Base-by-base conservation (phyloP, 1,284 basidiomycete genomes). In the Apiotrichum sp. region DNA sequence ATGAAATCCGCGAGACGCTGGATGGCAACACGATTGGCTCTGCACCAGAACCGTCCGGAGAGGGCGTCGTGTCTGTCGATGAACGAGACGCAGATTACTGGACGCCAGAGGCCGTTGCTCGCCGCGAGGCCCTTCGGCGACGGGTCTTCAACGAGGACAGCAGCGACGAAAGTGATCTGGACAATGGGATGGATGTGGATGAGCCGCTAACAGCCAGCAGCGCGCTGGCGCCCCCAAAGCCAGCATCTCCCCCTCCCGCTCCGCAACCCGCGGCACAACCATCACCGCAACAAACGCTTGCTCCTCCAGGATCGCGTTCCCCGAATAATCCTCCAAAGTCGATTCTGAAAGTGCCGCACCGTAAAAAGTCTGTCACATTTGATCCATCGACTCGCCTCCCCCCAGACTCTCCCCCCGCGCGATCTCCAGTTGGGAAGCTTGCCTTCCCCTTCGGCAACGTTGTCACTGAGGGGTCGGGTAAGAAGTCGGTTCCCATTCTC, bases 351-450 rank as follows among this genome's bases (percentile, higher is more conserved):
- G 57, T 63, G 11, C 66, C 68, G 0, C 36, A 57, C 10, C 65
- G 66, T 3, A 74, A 73, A 51, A 74, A 74, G 59, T 67, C 65
- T 14, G 72, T 74, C 14, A 61, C 69, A 3, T 74, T 74, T 50
- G 72, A 74, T 58, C 60, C 64, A 1, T 65, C 67, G 14, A 59
- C 72, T 4, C 70, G 69, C 9, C 46, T 66, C 5, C 67, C 69
- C 8, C 70, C 71, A 2, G 66, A 66, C 33, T 68, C 68, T 4
- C 70, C 71, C 2, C 55, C 53, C 3, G 36, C 22, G 0, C 16
- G 22, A 7, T 38, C 34, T 3, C 34, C 47, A 2, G 8, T 5
- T 7, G 31, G n/a, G 11, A 32, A 32, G 33, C 69, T 70, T 33
- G 64, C 63, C 5, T 41, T 71, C 39, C 68, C 69, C 8, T 41